Conservation (phyloP, 73 alveolate species). For the Breviolum minutum region DNA sequence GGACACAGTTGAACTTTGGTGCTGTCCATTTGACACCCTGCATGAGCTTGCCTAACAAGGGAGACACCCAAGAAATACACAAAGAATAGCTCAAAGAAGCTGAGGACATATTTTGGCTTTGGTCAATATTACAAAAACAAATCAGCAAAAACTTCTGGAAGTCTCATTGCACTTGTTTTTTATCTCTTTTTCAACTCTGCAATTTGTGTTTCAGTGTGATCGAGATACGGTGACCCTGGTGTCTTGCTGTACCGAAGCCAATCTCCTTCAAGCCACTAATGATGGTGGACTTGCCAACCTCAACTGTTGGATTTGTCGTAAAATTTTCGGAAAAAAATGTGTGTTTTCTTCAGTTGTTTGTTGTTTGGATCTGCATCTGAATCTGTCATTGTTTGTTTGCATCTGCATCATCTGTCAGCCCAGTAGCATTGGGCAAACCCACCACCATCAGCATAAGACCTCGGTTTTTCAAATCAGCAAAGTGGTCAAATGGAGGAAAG, state of each 20-base stretch:
- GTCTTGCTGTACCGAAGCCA: constrained; percentile 58
- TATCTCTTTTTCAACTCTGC: background rate
- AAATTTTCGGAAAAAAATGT: no score
- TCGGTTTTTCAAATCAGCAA: background rate
- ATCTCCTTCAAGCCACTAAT: constrained; percentile 64
- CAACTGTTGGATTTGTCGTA: background rate
- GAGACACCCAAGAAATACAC: background rate
- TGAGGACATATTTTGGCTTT: background rate
- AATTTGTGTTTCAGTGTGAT: background rate
- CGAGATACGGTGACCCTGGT: background rate
- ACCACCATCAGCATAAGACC: constrained; percentile 83
- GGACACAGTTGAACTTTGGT: constrained; percentile 34
- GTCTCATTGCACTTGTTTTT: no score
- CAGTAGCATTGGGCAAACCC: constrained; percentile 51
- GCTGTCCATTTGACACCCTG: constrained; percentile 62
- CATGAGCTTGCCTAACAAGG: constrained; percentile 52
- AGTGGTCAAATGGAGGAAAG: background rate
- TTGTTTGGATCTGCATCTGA: no score
- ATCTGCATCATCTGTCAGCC: background rate
- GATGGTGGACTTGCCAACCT: constrained; percentile 80
- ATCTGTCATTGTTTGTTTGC: background rate
- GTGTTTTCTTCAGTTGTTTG: no score
- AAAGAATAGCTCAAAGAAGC: background rate
- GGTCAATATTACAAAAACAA: background rate
- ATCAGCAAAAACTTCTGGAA: no score